These are phyloP conservation scores for Rutstroemia sp. DNA, from an alignment of 2,329 filamentous ascomycete species.

Conservation along the genomic window DNA sequence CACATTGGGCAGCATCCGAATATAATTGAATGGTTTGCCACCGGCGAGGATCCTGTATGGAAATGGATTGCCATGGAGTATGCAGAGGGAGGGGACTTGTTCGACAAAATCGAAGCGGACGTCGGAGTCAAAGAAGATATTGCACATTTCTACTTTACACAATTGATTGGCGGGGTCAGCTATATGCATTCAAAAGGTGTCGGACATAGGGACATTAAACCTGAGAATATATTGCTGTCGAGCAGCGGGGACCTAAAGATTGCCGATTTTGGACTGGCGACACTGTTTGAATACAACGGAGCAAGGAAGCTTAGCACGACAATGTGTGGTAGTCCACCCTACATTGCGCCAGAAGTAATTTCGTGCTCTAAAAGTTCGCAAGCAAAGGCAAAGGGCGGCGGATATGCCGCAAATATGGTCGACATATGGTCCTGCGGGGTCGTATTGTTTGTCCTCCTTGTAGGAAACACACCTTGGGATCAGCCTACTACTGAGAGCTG, in stretches of 20 bases:
- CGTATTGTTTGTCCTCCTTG: slow-evolving; percentile 90
- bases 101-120: slow-evolving; percentile 99
- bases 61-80: slow-evolving; percentile 98
- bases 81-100: slow-evolving; percentile 89
- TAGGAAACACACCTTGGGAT: slow-evolving; percentile 97
- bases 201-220: slow-evolving; percentile 85
- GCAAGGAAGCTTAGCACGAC: slow-evolving; percentile 75
- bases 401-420: slow-evolving; percentile 70
- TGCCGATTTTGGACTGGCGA: slow-evolving; percentile 93
- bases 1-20: slow-evolving; percentile 86
- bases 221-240: slow-evolving; percentile 90
- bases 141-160: slow-evolving; percentile 91
- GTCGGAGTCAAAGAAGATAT: slow-evolving; percentile 91
- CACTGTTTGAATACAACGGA: slow-evolving; percentile 85
- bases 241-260: slow-evolving; percentile 82
- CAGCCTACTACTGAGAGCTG: slow-evolving; percentile 79
- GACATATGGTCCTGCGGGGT: slow-evolving; percentile 98
- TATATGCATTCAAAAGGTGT: slow-evolving; percentile 97
- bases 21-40: slow-evolving; percentile 86
- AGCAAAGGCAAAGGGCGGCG: slow-evolving; percentile 46
- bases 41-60: slow-evolving; percentile 80
- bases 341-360: slow-evolving; percentile 91
- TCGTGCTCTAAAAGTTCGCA: slow-evolving; percentile 38
- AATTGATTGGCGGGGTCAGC: slow-evolving; percentile 81
- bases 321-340: slow-evolving; percentile 91